Evolutionary conservation across 2,329 filamentous ascomycete genomes (phyloP).

Genomic region (Xylaria sp.): DNA sequence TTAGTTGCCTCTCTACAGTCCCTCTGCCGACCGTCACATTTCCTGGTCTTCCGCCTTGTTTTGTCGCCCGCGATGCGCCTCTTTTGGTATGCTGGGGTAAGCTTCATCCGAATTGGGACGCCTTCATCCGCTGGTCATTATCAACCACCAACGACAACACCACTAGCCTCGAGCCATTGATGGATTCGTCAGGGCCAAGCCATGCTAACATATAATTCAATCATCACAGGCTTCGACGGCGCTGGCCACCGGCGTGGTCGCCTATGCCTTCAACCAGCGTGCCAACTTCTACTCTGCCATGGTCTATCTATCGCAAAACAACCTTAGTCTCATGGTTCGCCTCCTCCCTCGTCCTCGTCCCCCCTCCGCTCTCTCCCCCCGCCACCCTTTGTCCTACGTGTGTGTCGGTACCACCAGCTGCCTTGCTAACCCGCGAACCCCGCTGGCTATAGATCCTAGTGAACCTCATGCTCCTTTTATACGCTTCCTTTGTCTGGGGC

Average conservation of each 20-base stretch:
- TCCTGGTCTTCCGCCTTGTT: constrained; percentile 31
- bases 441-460: constrained; percentile 75
- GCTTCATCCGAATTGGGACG: constrained; percentile 43
- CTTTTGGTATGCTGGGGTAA: constrained; percentile 70
- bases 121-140: not conserved
- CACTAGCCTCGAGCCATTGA: constrained; percentile 5
- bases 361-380: not conserved
- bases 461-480: constrained; percentile 86
- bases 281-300: constrained; percentile 99
- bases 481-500: constrained; percentile 83
- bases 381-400: not conserved
- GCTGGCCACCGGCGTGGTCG: constrained; percentile 83
- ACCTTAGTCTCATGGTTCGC: constrained; percentile 89
- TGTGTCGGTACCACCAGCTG: not conserved
- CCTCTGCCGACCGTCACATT: constrained; percentile 30
- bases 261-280: constrained; percentile 93
- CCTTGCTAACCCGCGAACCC: constrained; percentile 31
- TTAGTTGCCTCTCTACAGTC: constrained; percentile 44
- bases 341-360: constrained; percentile 8
- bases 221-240: constrained; percentile 71
- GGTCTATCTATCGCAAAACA: constrained; percentile 96
- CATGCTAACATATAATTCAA: constrained; percentile 11
- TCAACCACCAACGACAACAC: not conserved
- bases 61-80: constrained; percentile 63
- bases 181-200: not conserved